A percentile compares a stretch with the other conserved stretches of the same genome.
Conservation (phyloP, 2,329 filamentous ascomycete species). For the Cytospora schulzeri region DNA sequence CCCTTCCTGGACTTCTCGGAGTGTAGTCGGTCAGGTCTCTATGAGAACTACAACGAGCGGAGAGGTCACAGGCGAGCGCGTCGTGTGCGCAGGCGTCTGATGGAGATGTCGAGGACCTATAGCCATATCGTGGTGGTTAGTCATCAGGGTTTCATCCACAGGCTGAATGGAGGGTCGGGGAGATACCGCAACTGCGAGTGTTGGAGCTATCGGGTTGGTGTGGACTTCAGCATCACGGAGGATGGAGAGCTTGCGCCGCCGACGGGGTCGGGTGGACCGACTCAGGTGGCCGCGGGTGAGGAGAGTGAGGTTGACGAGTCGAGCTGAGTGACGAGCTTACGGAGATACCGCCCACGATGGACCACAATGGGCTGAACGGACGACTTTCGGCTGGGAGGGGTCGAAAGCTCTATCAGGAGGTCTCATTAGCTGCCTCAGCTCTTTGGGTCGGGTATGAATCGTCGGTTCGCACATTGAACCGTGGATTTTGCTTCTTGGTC, state of each 20-base stretch:
- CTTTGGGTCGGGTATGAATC: too few relatives aligned
- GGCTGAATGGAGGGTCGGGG: constrained; percentile 18
- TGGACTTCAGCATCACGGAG: constrained; percentile 21
- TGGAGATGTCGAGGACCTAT: constrained; percentile 19
- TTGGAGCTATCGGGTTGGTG: constrained; percentile 23
- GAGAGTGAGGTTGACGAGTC: constrained; percentile 23
- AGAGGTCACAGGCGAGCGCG: constrained; percentile 17
- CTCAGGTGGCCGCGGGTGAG: constrained; percentile 21
- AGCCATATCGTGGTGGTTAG: constrained; percentile 25
- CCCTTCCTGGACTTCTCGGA: constrained; percentile 22
- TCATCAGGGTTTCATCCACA: constrained; percentile 23
- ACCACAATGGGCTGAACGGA: neutral
- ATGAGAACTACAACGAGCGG: constrained; percentile 20
- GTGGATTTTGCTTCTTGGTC: neutral
- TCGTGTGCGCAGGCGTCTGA: constrained; percentile 21
- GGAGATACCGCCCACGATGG: neutral
- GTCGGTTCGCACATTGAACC: neutral
- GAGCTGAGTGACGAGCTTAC: neutral
- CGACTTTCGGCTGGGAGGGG: neutral
- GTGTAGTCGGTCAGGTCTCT: constrained; percentile 21
- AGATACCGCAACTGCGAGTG: constrained; percentile 25
- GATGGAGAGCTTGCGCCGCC: constrained; percentile 21
- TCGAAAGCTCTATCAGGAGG: neutral
- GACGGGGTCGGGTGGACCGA: constrained; percentile 16
- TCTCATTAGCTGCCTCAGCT: neutral